These are phyloP conservation scores for Candida odintsovae DNA, from an alignment of 805 yeast species.

Conservation along the genomic window DNA sequence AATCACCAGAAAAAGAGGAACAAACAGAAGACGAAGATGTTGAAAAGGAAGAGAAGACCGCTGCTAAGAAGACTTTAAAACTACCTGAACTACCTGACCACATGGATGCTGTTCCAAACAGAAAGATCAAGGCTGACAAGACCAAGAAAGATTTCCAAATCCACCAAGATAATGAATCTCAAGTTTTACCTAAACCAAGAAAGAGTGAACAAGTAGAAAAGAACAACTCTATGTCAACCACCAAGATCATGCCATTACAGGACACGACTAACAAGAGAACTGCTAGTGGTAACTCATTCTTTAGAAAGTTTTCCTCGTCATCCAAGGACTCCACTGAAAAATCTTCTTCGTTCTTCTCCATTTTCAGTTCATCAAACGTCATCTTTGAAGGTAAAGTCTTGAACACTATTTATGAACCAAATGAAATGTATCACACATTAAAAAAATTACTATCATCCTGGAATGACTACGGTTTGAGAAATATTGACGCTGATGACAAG, in stretches of 20 bases:
- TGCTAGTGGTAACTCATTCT: constrained; percentile 20
- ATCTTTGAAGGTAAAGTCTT: constrained; percentile 18
- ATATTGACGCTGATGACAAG: constrained; percentile 40
- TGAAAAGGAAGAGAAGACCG: constrained; percentile 5
- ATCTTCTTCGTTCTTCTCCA: constrained; percentile 26
- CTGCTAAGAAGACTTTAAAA: constrained; percentile 7
- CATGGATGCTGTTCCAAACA: constrained; percentile 7
- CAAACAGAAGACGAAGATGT: constrained; percentile 2
- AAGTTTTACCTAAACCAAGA: constrained; percentile 8
- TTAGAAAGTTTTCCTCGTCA: constrained; percentile 23
- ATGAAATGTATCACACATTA: constrained; percentile 60
- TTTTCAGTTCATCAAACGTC: constrained; percentile 22
- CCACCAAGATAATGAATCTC: constrained; percentile 14
- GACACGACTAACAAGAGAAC: constrained; percentile 22
- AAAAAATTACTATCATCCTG: constrained; percentile 58
- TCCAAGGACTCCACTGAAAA: constrained; percentile 20
- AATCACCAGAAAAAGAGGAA: constrained; percentile 1
- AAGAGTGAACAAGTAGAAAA: constrained; percentile 8
- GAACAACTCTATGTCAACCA: constrained; percentile 12
- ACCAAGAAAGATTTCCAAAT: constrained; percentile 27
- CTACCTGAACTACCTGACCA: constrained; percentile 23
- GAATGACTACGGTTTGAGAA: constrained; percentile 64
- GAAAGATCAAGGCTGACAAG: constrained; percentile 2
- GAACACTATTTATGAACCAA: constrained; percentile 29
- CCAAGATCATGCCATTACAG: constrained; percentile 11